phyloP scores from a whole-genome alignment of 2,329 filamentous ascomycete genomes.

The Cadophora sp. region DNA sequence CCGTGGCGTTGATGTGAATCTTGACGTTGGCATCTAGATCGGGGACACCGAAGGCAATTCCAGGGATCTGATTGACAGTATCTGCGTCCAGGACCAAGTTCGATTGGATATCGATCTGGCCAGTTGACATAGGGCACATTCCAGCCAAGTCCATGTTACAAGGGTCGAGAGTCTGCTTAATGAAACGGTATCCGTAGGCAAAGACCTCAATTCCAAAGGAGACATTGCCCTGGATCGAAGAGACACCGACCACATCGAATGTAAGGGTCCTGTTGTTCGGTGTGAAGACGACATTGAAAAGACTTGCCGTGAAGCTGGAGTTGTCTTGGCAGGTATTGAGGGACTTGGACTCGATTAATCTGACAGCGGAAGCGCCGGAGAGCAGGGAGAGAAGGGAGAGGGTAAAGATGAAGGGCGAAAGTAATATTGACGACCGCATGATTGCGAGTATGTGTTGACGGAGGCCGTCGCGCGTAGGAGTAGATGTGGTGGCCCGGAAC shows the following conservation, averaged over 20 bases:
- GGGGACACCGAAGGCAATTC: constrained; percentile 86
- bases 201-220: constrained; percentile 77
- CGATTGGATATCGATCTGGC: constrained; percentile 79
- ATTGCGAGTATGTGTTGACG: constrained; percentile 36
- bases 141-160: constrained; percentile 74
- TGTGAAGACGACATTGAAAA: constrained; percentile 86
- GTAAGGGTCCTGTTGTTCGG: constrained; percentile 75
- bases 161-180: constrained; percentile 74
- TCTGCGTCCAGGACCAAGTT: constrained; percentile 65
- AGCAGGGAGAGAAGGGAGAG: constrained; percentile 41
- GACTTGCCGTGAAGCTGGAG: constrained; percentile 84
- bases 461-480: constrained; percentile 34
- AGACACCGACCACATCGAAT: constrained; percentile 81
- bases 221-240: constrained; percentile 83
- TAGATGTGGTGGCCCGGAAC: constrained; percentile 30
- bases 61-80: constrained; percentile 72
- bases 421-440: constrained; percentile 41
- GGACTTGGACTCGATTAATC: constrained; percentile 74
- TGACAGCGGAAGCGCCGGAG: constrained; percentile 37
- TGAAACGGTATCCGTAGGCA: constrained; percentile 81
- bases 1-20: constrained; percentile 78
- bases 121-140: constrained; percentile 90
- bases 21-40: constrained; percentile 88
- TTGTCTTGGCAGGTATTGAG: constrained; percentile 85
- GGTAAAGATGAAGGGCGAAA: constrained; percentile 41